Conservation (phyloP, 345 rosid species). For the Syzygium jambos region DNA sequence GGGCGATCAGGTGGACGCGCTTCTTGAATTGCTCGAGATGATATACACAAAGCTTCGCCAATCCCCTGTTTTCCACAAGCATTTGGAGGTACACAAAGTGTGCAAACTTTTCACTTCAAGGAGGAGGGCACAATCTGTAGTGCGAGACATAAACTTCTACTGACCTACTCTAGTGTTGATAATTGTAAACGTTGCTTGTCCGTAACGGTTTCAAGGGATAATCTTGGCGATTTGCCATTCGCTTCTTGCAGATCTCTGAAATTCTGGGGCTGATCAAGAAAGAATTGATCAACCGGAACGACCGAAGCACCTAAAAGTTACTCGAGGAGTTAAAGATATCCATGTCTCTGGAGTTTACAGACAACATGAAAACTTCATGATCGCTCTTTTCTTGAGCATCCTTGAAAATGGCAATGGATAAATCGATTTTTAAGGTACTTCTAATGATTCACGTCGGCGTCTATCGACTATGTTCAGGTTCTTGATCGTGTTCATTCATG, state of each 20-base stretch:
- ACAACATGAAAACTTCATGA: background rate
- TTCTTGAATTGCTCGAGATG: slow-evolving; percentile 37
- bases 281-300: slow-evolving; percentile 14
- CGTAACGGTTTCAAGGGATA: background rate
- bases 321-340: background rate
- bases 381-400: background rate
- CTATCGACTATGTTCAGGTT: background rate
- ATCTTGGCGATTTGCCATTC: background rate
- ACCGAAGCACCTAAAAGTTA: background rate
- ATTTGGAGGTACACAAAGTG: slow-evolving; percentile 27
- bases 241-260: slow-evolving; percentile 34
- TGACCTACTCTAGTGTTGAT: background rate
- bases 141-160: background rate
- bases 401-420: background rate
- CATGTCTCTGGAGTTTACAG: background rate
- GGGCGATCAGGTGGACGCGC: slow-evolving; percentile 71
- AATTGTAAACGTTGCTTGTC: background rate
- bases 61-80: background rate
- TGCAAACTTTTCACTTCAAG: background rate
- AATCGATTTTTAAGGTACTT: background rate
- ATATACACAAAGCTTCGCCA: slow-evolving; percentile 29
- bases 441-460: background rate
- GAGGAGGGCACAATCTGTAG: background rate
- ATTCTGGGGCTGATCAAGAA: slow-evolving; percentile 43
- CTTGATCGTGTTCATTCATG: background rate